Percentiles rank a stretch among this genome's conserved stretches.
Conservation (phyloP, 2,329 filamentous ascomycete species). For the Claviceps lovelessii region DNA sequence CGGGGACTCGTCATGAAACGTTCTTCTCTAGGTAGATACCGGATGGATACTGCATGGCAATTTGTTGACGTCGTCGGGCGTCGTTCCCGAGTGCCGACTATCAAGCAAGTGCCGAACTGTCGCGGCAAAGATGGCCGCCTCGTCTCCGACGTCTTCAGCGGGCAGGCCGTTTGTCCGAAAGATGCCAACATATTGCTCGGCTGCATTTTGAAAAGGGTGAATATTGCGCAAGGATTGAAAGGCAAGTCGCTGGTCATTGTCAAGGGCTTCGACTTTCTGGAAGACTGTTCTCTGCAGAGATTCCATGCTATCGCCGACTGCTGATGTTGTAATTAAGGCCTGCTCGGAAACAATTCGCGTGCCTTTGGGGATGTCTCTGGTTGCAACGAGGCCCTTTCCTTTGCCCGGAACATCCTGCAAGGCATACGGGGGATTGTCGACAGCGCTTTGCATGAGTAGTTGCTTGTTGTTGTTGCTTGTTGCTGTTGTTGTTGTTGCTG, state of each 20-base stretch:
- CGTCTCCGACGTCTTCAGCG: no score
- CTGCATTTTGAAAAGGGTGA: background rate
- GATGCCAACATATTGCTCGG: background rate
- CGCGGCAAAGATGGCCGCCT: background rate
- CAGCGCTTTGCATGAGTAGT: background rate
- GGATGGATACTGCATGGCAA: no score
- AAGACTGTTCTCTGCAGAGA: background rate
- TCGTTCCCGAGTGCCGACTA: no score
- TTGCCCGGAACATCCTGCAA: background rate
- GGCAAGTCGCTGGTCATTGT: background rate
- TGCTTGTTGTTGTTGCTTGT: background rate
- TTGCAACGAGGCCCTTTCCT: background rate
- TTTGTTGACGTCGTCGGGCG: no score
- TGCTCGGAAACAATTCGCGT: background rate
- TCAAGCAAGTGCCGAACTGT: no score
- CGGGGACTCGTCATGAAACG: no score
- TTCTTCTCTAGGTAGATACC: no score
- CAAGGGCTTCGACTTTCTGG: background rate
- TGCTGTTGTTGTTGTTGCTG: no score
- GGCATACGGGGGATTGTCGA: background rate
- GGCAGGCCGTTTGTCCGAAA: background rate
- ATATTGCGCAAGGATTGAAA: background rate
- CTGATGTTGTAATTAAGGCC: background rate
- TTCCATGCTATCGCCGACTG: accelerated
- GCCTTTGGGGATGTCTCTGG: background rate